phyloP scores from a whole-genome alignment of 768 basidiomycete genomes.

The Leucogyrophana mollusca region DNA sequence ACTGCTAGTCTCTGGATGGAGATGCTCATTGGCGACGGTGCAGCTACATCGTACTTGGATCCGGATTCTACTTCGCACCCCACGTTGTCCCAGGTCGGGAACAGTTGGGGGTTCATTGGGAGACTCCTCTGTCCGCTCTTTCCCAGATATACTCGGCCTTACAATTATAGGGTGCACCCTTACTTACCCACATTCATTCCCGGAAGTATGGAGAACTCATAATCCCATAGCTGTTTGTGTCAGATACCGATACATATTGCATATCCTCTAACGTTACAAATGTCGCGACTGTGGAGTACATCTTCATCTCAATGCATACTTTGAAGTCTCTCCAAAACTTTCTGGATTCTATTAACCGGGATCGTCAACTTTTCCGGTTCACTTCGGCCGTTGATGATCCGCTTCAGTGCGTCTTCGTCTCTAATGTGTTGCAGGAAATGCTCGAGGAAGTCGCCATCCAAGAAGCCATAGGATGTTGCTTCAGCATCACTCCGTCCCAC shows the following conservation, averaged over 20 bases:
- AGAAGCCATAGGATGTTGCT: constrained; percentile 63
- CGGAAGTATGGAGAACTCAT: constrained; percentile 6
- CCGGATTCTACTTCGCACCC: constrained; percentile 93
- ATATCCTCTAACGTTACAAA: constrained; percentile 14
- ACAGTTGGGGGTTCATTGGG: constrained; percentile 8
- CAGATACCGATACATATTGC: constrained; percentile 17
- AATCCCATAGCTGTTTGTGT: constrained; percentile 3
- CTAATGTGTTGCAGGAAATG: constrained; percentile 47
- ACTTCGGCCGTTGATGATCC: constrained; percentile 55
- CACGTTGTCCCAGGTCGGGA: constrained; percentile 21
- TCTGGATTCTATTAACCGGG: constrained; percentile 34
- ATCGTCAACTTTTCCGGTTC: constrained; percentile 57
- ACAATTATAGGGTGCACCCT: not conserved
- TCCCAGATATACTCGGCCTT: constrained; percentile 5
- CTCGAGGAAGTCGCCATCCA: constrained; percentile 88
- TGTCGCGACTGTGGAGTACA: constrained; percentile 2
- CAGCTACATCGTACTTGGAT: constrained; percentile 87
- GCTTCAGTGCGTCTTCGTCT: constrained; percentile 41
- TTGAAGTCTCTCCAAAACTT: constrained; percentile 49
- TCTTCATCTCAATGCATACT: constrained; percentile 46
- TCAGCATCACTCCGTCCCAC: constrained; percentile 59
- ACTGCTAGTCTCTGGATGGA: no score
- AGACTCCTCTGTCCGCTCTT: constrained; percentile 4
- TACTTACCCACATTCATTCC: constrained; percentile 3
- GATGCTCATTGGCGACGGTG: not conserved